Conservation (phyloP, 2,329 filamentous ascomycete species). For the Neonectria coccinea region DNA sequence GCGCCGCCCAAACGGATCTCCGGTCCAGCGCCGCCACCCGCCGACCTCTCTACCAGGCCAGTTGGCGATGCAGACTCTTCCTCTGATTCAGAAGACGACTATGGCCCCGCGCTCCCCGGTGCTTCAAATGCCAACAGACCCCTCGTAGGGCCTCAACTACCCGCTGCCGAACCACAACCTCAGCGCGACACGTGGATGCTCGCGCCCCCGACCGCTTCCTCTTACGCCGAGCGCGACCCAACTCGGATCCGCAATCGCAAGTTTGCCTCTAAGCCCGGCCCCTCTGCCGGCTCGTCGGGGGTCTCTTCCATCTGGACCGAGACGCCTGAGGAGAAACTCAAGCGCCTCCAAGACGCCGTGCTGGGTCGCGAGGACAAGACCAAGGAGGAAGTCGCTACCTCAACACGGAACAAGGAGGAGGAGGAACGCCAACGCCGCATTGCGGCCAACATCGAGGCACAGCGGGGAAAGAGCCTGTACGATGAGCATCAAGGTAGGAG, state of each 20-base stretch:
- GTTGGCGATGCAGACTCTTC: constrained; percentile 53
- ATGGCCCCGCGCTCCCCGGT: constrained; percentile 69
- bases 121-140: constrained; percentile 61
- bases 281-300: constrained; percentile 45
- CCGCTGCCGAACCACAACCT: constrained; percentile 57
- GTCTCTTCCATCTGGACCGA: constrained; percentile 88
- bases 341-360: constrained; percentile 82
- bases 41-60: constrained; percentile 37
- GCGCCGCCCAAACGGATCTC: constrained; percentile 50
- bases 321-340: constrained; percentile 87
- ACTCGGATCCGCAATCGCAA: constrained; percentile 85
- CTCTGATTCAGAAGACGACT: constrained; percentile 64
- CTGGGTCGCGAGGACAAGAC: constrained; percentile 72
- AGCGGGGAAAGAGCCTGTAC: constrained; percentile 68
- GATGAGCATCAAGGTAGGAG: constrained; percentile 62
- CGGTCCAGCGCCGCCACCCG: constrained; percentile 53
- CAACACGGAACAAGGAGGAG: constrained; percentile 62
- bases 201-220: constrained; percentile 70
- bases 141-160: constrained; percentile 51
- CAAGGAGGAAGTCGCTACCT: constrained; percentile 55
- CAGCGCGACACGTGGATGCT: constrained; percentile 90
- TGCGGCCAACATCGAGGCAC: constrained; percentile 63
- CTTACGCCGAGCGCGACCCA: constrained; percentile 76
- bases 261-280: constrained; percentile 75
- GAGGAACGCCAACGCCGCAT: constrained; percentile 64